Evolutionary conservation across 371 early-diverging fungal species (phyloP), one percentile per base, ranked within the genome.

Genomic region (Syncephalastrum contaminatum): DNA sequence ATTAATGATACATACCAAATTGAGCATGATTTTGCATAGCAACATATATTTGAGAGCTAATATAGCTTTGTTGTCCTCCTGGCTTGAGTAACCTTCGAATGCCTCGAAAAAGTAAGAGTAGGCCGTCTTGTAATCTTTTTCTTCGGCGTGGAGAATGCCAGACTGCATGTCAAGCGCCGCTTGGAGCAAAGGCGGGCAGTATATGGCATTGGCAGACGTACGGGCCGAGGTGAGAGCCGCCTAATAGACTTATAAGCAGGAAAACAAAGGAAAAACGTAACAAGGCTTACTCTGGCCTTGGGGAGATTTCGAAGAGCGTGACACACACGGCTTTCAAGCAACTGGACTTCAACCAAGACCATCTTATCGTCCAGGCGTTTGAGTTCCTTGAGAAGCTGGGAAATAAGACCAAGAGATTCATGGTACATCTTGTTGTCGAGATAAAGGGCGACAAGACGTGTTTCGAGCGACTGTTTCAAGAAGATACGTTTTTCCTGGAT

Each of bases 61-160:
- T 19, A 95, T 84, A 46, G 95, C 95, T 54, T 89, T 84, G 14
- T 88, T 69, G 69, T 92, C 93, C 21, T 94, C 95, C 61, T 94
- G 90, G 36, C 87, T 85, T 4, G 94, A 82, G 62, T 86, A 93
- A 13, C 94, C 94, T 69, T 99, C 99, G 66, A 98, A 81, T 3
- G 98, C 94, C 69, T 99, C 99, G 66, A 94, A 96, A 76, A 99
- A 97, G 85, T 98, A 98, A 25, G 99, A 97, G 73, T 87, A 97
- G 63, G 94, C 98, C 2, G 98, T 99, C 79, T 96, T 96, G 76
- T 95, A 99, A 66, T 99, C 99, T 77, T 95, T 95, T 59, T 99
- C 99, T 66, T 99, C 99, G 43, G 98, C 92, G 64, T 98, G 97
- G 59, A 99, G 83, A 40, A 96, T 90, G 58, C 99, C 99, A 4